phyloP scores from a whole-genome alignment of 306 rosid genomes.

The Vigna radiata region DNA sequence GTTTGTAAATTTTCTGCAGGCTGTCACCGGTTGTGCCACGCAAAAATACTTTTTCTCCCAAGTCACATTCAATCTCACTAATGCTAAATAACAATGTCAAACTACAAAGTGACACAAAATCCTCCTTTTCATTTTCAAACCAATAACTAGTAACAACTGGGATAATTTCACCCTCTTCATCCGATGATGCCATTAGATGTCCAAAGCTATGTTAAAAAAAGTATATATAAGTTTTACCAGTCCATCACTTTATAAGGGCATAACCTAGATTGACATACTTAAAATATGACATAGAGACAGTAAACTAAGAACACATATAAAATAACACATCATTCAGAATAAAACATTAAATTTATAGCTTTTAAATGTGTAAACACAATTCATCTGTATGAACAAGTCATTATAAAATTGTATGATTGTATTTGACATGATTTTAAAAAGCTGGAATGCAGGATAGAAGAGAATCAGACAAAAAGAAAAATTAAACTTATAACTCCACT shows the following conservation, averaged over 20 bases:
- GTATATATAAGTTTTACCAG: constrained; percentile 33
- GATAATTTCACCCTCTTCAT: constrained; percentile 65
- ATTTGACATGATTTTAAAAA: background rate
- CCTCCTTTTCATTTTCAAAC: constrained; percentile 49
- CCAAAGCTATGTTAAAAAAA: constrained; percentile 34
- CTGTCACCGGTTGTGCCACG: constrained; percentile 53
- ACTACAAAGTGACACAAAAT: constrained; percentile 50
- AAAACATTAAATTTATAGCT: constrained; percentile 2
- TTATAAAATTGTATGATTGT: background rate
- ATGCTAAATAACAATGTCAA: constrained; percentile 60
- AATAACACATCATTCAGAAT: background rate
- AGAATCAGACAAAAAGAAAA: background rate
- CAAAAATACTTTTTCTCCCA: constrained; percentile 45
- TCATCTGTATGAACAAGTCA: constrained; percentile 3
- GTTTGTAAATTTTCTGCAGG: constrained; percentile 51
- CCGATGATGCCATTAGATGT: constrained; percentile 65
- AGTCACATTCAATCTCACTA: constrained; percentile 40
- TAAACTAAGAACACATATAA: background rate
- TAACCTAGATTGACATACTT: background rate
- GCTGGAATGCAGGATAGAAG: background rate
- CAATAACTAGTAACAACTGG: constrained; percentile 49
- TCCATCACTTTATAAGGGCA: constrained; percentile 19
- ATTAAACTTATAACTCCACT: background rate
- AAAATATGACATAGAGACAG: background rate
- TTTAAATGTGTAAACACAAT: background rate